A percentile compares a stretch with the other conserved stretches of the same genome.
phyloP scores from a whole-genome alignment of 2,329 filamentous ascomycete species.

The Verticillium longisporum region DNA sequence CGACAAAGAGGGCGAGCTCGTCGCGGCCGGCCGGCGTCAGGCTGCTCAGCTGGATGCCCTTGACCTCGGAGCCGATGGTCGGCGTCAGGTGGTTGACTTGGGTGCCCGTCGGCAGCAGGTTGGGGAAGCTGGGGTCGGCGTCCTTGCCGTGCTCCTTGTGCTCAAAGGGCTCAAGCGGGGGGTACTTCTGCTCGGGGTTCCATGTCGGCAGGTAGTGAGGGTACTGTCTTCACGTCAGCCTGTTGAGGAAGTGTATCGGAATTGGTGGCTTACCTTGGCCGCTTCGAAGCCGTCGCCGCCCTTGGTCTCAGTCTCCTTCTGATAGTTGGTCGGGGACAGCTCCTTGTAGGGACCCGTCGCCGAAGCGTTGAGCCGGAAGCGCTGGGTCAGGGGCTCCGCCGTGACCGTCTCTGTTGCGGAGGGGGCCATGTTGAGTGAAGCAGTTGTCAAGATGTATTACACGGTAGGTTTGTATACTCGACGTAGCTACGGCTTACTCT shows the following conservation, averaged over 20 bases:
- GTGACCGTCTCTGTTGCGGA: conserved; percentile 23
- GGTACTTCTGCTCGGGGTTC: conserved; percentile 48
- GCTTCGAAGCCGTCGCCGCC: conserved; percentile 12
- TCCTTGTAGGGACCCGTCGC: conserved; percentile 21
- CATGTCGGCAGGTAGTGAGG: conserved; percentile 51
- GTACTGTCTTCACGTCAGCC: conserved; percentile 6
- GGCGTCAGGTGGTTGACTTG: conserved; percentile 51
- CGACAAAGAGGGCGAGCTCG: conserved; percentile 58
- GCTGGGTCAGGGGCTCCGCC: conserved; percentile 11
- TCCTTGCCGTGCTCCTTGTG: conserved; percentile 61
- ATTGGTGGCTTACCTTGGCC: conserved; percentile 9
- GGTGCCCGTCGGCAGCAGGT: conserved; percentile 44
- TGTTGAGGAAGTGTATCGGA: not conserved
- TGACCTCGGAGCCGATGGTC: conserved; percentile 57
- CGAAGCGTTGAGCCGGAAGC: conserved; percentile 26
- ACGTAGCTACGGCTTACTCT: not conserved
- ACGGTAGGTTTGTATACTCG: not conserved
- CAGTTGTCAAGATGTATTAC: not conserved
- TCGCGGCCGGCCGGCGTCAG: conserved; percentile 57
- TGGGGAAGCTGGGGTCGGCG: conserved; percentile 53
- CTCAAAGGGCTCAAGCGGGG: conserved; percentile 54
- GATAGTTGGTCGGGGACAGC: conserved; percentile 14
- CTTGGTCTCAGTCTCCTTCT: conserved; percentile 19
- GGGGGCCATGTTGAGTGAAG: conserved; percentile 22
- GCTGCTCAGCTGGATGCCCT: conserved; percentile 56